phyloP scores from a whole-genome alignment of 768 basidiomycete genomes.

The Lentinus brumalis region DNA sequence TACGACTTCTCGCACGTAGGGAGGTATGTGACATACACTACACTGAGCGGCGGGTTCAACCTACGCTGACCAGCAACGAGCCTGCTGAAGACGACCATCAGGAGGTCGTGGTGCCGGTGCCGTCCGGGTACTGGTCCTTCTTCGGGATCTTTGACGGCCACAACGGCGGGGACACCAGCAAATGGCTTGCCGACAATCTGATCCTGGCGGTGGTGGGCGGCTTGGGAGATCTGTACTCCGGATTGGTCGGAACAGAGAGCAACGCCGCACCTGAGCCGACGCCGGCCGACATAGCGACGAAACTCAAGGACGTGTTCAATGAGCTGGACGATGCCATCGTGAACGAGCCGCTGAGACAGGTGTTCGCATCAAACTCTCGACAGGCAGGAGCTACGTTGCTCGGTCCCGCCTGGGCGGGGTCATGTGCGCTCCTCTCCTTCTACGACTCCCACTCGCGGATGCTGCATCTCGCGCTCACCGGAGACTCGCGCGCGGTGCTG shows the following conservation, averaged over 20 bases:
- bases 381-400: slow-evolving; percentile 34
- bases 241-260: neutral
- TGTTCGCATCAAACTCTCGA: slow-evolving; percentile 30
- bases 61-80: slow-evolving; percentile 23
- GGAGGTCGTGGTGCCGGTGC: slow-evolving; percentile 24
- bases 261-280: slow-evolving; percentile 12
- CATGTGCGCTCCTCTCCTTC: slow-evolving; percentile 47
- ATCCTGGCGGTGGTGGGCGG: slow-evolving; percentile 26
- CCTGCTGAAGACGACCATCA: slow-evolving; percentile 31
- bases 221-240: slow-evolving; percentile 25
- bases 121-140: slow-evolving; percentile 35
- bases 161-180: slow-evolving; percentile 36
- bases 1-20: slow-evolving; percentile 27
- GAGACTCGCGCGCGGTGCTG: slow-evolving; percentile 52
- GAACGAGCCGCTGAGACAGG: slow-evolving; percentile 32
- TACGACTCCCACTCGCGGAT: slow-evolving; percentile 43
- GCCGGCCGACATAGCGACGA: slow-evolving; percentile 35
- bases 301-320: slow-evolving; percentile 41
- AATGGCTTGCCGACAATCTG: slow-evolving; percentile 36
- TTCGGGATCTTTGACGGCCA: slow-evolving; percentile 38
- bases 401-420: slow-evolving; percentile 39
- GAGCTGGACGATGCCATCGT: slow-evolving; percentile 45
- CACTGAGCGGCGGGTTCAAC: neutral
- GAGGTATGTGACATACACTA: slow-evolving; percentile 16
- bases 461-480: slow-evolving; percentile 46